Base-by-base conservation (phyloP, 306 rosid species). In the Rubus parviflorus region DNA sequence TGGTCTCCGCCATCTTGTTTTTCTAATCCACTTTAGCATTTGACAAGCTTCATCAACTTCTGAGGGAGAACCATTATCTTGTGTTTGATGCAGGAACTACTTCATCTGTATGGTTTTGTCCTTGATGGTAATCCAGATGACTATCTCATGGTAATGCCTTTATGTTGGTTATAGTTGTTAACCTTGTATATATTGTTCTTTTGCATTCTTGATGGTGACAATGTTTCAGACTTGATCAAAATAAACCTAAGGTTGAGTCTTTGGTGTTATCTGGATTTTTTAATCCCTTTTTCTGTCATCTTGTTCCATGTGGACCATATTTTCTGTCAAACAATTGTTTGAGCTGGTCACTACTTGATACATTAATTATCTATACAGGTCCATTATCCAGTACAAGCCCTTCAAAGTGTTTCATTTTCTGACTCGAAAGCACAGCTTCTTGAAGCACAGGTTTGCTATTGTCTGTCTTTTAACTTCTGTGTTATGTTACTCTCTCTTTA, bases 21-120 rank as follows among this genome's bases (percentile, higher is more conserved):
- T 72, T 10, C 65, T 52, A 38, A 53, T 72, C 40, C 20, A 19
- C 13, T 23, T 72, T 12, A 38, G 40, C 48, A 22, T 47, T 67
- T 22, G 22, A 20, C 30, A 45, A 41, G 73, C 13, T 80, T 37
- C 30, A 20, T 46, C 25, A 58, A 51, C 63, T 81, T 80, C 65
- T 70, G 76, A 52, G 70, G 70, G n/a, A 15, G 70, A 73, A 81
- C 12, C 68, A 23, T 51, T 71, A 15, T 69, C 70, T 81, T 85
- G 62, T 47, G 19, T 83, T 78, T 83, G 65, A 62, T 83, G 88
- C 92, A 95, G 99, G 99, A 92, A 84, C 96, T 95, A 61, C 94
- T 95, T 38, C 93, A 95, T 87, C 84, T 92, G 47, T 92, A 95
- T 76, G 99, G 97, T 57, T 95, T 95, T 25, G 96, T 87, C 80